These are phyloP conservation scores for Trichoderma pleuroti DNA, from an alignment of 2,329 filamentous ascomycete genomes.

Conservation along the genomic window DNA sequence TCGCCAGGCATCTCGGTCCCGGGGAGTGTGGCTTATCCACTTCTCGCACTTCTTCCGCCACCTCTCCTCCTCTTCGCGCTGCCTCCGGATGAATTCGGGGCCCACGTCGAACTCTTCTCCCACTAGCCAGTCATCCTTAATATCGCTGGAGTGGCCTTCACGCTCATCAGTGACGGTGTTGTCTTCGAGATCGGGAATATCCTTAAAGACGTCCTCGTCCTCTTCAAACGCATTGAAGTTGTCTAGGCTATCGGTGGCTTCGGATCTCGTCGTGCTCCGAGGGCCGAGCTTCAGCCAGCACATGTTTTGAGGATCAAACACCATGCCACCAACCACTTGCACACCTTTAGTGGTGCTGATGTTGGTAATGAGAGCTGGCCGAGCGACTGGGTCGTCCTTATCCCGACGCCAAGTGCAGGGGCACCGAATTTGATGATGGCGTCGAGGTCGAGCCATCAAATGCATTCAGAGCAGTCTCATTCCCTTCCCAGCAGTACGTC, in stretches of 20 bases:
- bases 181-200: slow-evolving; percentile 89
- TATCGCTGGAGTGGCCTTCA: slow-evolving; percentile 54
- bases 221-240: slow-evolving; percentile 71
- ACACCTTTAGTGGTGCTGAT: slow-evolving; percentile 80
- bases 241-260: slow-evolving; percentile 56
- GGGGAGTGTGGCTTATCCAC: slow-evolving; percentile 66
- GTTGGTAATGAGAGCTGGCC: slow-evolving; percentile 84
- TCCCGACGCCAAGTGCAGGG: slow-evolving; percentile 48
- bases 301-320: slow-evolving; percentile 96
- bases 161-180: slow-evolving; percentile 48
- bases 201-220: slow-evolving; percentile 90
- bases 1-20: slow-evolving; percentile 63
- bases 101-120: slow-evolving; percentile 98
- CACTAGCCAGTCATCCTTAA: slow-evolving; percentile 77
- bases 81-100: slow-evolving; percentile 84
- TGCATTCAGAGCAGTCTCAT: slow-evolving; percentile 75
- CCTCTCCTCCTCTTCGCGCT: slow-evolving; percentile 85
- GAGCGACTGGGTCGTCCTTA: slow-evolving; percentile 56
- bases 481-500: slow-evolving; percentile 90
- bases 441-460: slow-evolving; percentile 67
- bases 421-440: slow-evolving; percentile 42
- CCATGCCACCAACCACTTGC: slow-evolving; percentile 95
- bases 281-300: slow-evolving; percentile 83
- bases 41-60: slow-evolving; percentile 86
- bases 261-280: slow-evolving; percentile 39